phyloP scores from a whole-genome alignment of 345 rosid species.

The Durio zibethinus region DNA sequence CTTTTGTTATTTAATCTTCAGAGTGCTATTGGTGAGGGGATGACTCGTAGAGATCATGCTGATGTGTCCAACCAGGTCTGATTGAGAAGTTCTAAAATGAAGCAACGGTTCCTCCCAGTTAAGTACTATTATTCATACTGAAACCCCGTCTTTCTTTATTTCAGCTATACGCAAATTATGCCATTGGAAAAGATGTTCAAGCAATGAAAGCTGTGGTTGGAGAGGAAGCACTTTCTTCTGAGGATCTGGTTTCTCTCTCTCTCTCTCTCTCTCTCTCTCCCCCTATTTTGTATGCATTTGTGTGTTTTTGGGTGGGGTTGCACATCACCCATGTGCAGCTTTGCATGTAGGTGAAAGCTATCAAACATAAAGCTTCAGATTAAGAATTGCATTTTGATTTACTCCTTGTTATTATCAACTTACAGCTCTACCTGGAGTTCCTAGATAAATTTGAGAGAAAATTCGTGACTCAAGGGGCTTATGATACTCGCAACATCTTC shows the following conservation, averaged over 20 bases:
- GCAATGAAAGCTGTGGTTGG: slow-evolving; percentile 99
- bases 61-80: slow-evolving; percentile 94
- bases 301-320: not conserved
- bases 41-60: slow-evolving; percentile 92
- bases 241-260: slow-evolving; percentile 66
- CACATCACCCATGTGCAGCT: not conserved
- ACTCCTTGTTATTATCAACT: slow-evolving; percentile 10
- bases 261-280: slow-evolving; percentile 22
- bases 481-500: slow-evolving; percentile 91
- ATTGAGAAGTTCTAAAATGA: not conserved
- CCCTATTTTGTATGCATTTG: not conserved
- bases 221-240: slow-evolving; percentile 99
- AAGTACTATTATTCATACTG: slow-evolving; percentile 4
- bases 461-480: slow-evolving; percentile 88
- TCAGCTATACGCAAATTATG: slow-evolving; percentile 93
- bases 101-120: not conserved
- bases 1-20: slow-evolving; percentile 21
- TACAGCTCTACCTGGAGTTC: slow-evolving; percentile 87
- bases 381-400: slow-evolving; percentile 7
- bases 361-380: not conserved
- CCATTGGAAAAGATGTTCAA: slow-evolving; percentile 96
- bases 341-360: not conserved
- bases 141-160: slow-evolving; percentile 15
- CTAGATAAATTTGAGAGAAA: slow-evolving; percentile 96
- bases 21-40: slow-evolving; percentile 99